Evolutionary conservation across 2,329 filamentous ascomycete genomes (phyloP).

Genomic region (Colletotrichum tanaceti): DNA sequence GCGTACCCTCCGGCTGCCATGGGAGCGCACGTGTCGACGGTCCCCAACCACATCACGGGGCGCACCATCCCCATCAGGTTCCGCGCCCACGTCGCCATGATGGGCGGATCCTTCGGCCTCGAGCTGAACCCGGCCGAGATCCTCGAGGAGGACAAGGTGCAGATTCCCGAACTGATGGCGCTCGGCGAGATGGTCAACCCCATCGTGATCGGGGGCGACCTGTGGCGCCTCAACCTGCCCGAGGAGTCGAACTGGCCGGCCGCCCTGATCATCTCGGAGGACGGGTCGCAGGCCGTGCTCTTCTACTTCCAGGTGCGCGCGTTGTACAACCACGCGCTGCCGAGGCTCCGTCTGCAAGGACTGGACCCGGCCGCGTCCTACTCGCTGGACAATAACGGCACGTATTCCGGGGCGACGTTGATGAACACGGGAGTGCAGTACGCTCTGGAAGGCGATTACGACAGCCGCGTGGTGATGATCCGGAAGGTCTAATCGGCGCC

Average conservation of each 20-base stretch:
- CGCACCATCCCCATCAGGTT: slow-evolving; percentile 68
- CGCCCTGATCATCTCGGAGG: slow-evolving; percentile 67
- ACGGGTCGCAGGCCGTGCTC: slow-evolving; percentile 61
- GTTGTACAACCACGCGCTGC: slow-evolving; percentile 63
- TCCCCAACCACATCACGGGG: slow-evolving; percentile 68
- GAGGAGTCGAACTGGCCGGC: slow-evolving; percentile 72
- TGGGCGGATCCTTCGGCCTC: slow-evolving; percentile 75
- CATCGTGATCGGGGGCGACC: slow-evolving; percentile 66
- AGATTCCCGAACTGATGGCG: slow-evolving; percentile 65
- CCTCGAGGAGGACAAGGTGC: slow-evolving; percentile 60
- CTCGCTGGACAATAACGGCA: slow-evolving; percentile 58
- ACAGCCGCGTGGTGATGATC: slow-evolving; percentile 67
- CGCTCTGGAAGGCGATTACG: slow-evolving; percentile 63
- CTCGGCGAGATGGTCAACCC: slow-evolving; percentile 69
- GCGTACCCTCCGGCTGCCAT: slow-evolving; percentile 72
- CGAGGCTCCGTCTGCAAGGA: slow-evolving; percentile 66
- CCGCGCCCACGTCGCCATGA: slow-evolving; percentile 74
- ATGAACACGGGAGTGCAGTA: slow-evolving; percentile 72
- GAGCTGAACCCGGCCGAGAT: slow-evolving; percentile 70
- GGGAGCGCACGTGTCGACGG: slow-evolving; percentile 72
- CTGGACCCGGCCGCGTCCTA: slow-evolving; percentile 67
- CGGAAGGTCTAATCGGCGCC: slow-evolving; percentile 53
- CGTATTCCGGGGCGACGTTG: slow-evolving; percentile 68
- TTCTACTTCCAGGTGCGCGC: slow-evolving; percentile 71
- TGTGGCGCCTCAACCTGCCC: slow-evolving; percentile 69